phyloP scores from a whole-genome alignment of 345 rosid species.

The Eutrema heterophyllum region DNA sequence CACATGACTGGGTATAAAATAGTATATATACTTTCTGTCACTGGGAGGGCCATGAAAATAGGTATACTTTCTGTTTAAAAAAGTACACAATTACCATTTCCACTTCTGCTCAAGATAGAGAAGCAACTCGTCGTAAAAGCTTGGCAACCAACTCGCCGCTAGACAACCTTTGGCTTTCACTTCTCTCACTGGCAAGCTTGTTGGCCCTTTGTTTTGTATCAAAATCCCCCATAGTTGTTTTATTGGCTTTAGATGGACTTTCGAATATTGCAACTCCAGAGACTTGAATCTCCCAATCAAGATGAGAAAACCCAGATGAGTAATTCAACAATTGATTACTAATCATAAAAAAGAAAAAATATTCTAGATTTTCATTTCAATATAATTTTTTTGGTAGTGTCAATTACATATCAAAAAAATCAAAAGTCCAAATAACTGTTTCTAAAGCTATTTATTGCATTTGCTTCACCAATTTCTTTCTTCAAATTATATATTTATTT shows the following conservation, averaged over 20 bases:
- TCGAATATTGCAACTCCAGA: slow-evolving; percentile 79
- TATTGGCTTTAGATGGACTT: slow-evolving; percentile 78
- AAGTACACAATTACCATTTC: slow-evolving; percentile 68
- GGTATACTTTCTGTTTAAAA: not conserved
- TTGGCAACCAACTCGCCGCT: slow-evolving; percentile 76
- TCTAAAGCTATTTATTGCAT: too few species aligned
- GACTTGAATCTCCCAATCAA: slow-evolving; percentile 95
- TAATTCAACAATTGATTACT: too few species aligned
- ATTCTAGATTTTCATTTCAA: too few species aligned
- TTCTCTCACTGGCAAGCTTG: slow-evolving; percentile 56
- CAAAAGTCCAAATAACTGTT: too few species aligned
- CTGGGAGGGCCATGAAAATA: not conserved
- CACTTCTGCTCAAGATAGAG: slow-evolving; percentile 98
- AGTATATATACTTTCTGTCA: too few species aligned
- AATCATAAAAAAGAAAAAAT: too few species aligned
- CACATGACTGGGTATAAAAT: not conserved
- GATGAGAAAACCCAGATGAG: too few species aligned
- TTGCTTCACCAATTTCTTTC: too few species aligned
- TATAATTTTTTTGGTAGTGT: too few species aligned
- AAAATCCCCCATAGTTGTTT: slow-evolving; percentile 91
- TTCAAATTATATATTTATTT: too few species aligned
- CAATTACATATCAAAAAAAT: too few species aligned
- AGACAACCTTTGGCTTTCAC: slow-evolving; percentile 53
- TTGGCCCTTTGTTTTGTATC: slow-evolving; percentile 56
- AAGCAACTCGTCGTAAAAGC: slow-evolving; percentile 87